These are phyloP conservation scores for Tuber indicum DNA, from an alignment of 495 filamentous ascomycete genomes.

Conservation along the genomic window DNA sequence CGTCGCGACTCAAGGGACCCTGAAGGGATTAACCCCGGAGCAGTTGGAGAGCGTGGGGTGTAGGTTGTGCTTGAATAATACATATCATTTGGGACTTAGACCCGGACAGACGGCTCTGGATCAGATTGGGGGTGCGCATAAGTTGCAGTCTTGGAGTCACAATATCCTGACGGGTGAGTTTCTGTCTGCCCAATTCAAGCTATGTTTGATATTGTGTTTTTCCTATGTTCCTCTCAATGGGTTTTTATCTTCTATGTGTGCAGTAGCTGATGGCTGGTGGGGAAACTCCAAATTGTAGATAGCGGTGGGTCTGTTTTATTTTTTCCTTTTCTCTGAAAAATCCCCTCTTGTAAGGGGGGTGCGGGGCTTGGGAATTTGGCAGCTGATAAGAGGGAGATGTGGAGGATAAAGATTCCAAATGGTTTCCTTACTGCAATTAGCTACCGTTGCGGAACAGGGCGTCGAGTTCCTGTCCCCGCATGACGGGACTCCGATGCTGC, in stretches of 20 bases:
- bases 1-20: constrained; percentile 91
- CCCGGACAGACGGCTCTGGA: constrained; percentile 85
- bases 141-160: constrained; percentile 86
- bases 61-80: constrained; percentile 90
- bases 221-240: not conserved
- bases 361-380: not conserved
- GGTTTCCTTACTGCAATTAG: constrained; percentile 91
- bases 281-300: constrained; percentile 48
- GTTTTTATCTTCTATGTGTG: not conserved
- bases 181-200: not conserved
- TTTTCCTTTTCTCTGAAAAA: not conserved
- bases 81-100: constrained; percentile 91
- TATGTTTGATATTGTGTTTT: not conserved
- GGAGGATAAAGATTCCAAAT: constrained; percentile 76
- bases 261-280: constrained; percentile 22
- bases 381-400: not conserved
- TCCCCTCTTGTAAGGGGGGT: not conserved
- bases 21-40: constrained; percentile 90
- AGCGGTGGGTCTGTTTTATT: constrained; percentile 75
- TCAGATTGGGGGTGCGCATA: constrained; percentile 83
- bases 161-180: constrained; percentile 69
- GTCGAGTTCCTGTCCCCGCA: constrained; percentile 92
- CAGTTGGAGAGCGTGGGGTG: constrained; percentile 85
- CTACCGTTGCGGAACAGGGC: constrained; percentile 89
- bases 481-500: constrained; percentile 91